Conservation (phyloP, 2,329 filamentous ascomycete genomes). For the Sporothrix variecibatus region DNA sequence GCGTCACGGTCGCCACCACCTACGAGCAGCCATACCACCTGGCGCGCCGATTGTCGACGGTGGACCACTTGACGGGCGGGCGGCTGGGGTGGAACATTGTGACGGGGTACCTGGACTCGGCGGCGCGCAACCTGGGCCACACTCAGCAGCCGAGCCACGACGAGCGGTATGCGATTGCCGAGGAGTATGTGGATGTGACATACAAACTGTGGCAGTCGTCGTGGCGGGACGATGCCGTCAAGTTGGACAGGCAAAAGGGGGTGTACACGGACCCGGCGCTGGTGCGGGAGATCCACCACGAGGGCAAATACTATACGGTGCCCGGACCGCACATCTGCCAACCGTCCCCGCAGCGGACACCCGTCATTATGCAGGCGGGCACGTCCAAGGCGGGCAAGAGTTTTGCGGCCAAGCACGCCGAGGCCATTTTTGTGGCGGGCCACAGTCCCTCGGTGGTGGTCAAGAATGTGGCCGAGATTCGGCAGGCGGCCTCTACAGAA, state of each 20-base stretch:
- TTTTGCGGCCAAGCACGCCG: slow-evolving; percentile 34
- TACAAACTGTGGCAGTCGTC: slow-evolving; percentile 31
- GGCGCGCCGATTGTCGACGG: slow-evolving; percentile 23
- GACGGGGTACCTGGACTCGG: slow-evolving; percentile 29
- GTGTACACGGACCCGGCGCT: slow-evolving; percentile 23
- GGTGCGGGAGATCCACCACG: slow-evolving; percentile 28
- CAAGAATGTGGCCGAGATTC: slow-evolving; percentile 27
- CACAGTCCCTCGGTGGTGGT: slow-evolving; percentile 27
- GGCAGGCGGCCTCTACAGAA: slow-evolving; percentile 23
- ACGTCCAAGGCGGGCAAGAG: slow-evolving; percentile 31
- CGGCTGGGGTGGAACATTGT: slow-evolving; percentile 32
- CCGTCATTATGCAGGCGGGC: slow-evolving; percentile 33
- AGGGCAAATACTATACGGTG: slow-evolving; percentile 25
- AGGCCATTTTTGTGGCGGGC: slow-evolving; percentile 33
- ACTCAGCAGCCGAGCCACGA: slow-evolving; percentile 28
- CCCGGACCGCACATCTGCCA: slow-evolving; percentile 35
- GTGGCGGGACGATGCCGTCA: slow-evolving; percentile 28
- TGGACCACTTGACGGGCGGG: slow-evolving; percentile 27
- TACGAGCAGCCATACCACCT: slow-evolving; percentile 24
- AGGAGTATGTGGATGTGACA: slow-evolving; percentile 32
- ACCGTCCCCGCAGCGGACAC: slow-evolving; percentile 29
- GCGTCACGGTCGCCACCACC: slow-evolving; percentile 20
- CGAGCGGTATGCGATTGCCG: slow-evolving; percentile 32
- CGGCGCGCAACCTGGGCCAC: slow-evolving; percentile 29
- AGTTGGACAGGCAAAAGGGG: slow-evolving; percentile 19